Percentiles rank a stretch among this genome's conserved stretches.
Evolutionary conservation across 129 eudicot genomes (phyloP).

Genomic region (Erigeron canadensis): DNA sequence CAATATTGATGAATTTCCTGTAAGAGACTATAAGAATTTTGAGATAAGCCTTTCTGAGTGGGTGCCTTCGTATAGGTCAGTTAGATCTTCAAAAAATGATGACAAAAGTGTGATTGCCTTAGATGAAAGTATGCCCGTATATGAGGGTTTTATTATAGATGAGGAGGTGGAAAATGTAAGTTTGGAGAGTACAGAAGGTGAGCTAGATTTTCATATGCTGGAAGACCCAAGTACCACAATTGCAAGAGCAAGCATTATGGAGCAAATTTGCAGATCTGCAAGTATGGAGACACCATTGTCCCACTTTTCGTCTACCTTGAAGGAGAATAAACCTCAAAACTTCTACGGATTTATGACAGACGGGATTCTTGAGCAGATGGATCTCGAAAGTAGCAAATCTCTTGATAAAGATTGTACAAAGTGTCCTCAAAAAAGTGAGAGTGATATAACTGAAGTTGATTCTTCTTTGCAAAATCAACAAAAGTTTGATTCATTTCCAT

Average conservation of each 20-base stretch:
- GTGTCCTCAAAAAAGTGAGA: constrained; percentile 31
- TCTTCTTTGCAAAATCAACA: constrained; percentile 35
- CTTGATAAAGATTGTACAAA: constrained; percentile 32
- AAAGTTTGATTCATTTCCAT: constrained; percentile 44
- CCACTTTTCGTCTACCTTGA: constrained; percentile 45
- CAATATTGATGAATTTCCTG: constrained; percentile 15
- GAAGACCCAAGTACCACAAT: constrained; percentile 40
- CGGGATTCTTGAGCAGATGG: constrained; percentile 52
- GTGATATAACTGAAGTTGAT: constrained; percentile 29
- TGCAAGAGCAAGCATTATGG: constrained; percentile 58
- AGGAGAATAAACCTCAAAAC: constrained; percentile 32
- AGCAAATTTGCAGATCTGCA: constrained; percentile 62
- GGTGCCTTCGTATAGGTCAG: constrained; percentile 29
- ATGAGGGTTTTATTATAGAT: constrained; percentile 60
- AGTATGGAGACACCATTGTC: constrained; percentile 55
- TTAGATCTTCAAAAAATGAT: constrained; percentile 29
- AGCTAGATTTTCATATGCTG: constrained; percentile 36
- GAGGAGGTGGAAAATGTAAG: constrained; percentile 37
- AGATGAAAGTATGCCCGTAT: constrained; percentile 60
- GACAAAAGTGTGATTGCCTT: constrained; percentile 32
- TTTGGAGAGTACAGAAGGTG: constrained; percentile 37
- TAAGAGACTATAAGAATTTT: constrained; percentile 30
- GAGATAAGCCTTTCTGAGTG: constrained; percentile 36
- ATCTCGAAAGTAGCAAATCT: constrained; percentile 25
- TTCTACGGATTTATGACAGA: constrained; percentile 46